phyloP scores from a whole-genome alignment of 2,329 filamentous ascomycete species.

The Zelopaecilomyces penicillatus region DNA sequence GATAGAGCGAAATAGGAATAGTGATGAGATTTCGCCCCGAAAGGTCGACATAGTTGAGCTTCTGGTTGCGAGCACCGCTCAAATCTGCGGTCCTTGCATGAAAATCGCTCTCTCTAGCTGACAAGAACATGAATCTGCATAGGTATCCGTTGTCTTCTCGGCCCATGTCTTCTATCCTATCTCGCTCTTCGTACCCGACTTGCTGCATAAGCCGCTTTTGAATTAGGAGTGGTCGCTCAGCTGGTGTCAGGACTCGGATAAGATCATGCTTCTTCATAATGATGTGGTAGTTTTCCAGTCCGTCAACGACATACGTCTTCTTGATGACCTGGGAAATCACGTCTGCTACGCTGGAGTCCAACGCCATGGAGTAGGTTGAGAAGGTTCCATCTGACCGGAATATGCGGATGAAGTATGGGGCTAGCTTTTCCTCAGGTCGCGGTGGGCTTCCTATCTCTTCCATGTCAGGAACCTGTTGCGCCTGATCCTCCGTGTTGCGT shows the following conservation, averaged over 20 bases:
- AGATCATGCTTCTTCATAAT: conserved; percentile 90
- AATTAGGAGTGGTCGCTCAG: conserved; percentile 78
- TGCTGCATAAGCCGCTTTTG: conserved; percentile 88
- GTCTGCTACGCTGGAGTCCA: conserved; percentile 79
- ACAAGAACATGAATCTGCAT: conserved; percentile 90
- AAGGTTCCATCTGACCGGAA: conserved; percentile 93
- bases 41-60: conserved; percentile 90
- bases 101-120: conserved; percentile 77
- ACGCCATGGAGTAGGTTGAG: conserved; percentile 74
- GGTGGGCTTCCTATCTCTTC: conserved; percentile 62
- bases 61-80: conserved; percentile 72
- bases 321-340: conserved; percentile 85
- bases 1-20: conserved; percentile 90
- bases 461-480: conserved; percentile 47
- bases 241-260: conserved; percentile 67
- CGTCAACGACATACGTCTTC: conserved; percentile 87
- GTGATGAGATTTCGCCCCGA: conserved; percentile 84
- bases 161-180: conserved; percentile 86
- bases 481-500: conserved; percentile 57
- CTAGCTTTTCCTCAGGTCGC: conserved; percentile 63
- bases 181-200: conserved; percentile 78
- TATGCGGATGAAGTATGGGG: conserved; percentile 85
- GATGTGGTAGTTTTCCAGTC: conserved; percentile 89
- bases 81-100: conserved; percentile 63
- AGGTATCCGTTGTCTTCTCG: conserved; percentile 96